Conservation (phyloP, 2,329 filamentous ascomycete species). For the Aspergillus transmontanensis region DNA sequence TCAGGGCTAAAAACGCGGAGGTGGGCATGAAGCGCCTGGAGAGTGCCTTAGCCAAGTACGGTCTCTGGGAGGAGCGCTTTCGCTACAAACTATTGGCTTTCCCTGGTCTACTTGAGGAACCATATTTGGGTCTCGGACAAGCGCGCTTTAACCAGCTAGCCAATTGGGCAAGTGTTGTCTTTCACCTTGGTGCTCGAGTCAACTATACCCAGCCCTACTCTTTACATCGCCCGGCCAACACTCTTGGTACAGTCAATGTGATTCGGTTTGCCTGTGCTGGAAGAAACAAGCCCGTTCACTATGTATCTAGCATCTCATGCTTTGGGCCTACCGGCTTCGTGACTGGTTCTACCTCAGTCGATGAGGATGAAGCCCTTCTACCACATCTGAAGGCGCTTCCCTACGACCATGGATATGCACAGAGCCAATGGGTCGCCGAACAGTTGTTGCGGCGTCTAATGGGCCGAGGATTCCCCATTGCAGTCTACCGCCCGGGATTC, state of each 20-base stretch:
- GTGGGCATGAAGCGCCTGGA: conserved; percentile 19
- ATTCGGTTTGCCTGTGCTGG: conserved; percentile 65
- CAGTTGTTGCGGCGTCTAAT: conserved; percentile 72
- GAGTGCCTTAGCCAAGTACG: conserved; percentile 13
- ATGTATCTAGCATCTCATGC: conserved; percentile 26
- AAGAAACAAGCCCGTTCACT: conserved; percentile 26
- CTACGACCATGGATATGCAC: conserved; percentile 78
- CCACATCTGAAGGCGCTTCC: conserved; percentile 23
- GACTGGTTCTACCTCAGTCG: conserved; percentile 16
- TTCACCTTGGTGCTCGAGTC: conserved; percentile 74
- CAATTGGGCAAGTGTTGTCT: conserved; percentile 66
- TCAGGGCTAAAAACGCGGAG: conserved; percentile 62
- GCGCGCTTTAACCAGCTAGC: conserved; percentile 43
- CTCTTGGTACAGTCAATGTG: conserved; percentile 70
- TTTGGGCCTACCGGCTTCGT: conserved; percentile 27
- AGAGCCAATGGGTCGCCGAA: conserved; percentile 77
- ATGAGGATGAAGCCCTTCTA: conserved; percentile 23
- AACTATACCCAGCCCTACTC: conserved; percentile 78
- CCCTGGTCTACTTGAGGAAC: conserved; percentile 66
- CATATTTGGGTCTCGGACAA: conserved; percentile 54
- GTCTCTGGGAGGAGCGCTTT: not conserved
- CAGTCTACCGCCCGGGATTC: conserved; percentile 78
- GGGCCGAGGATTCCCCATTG: conserved; percentile 68
- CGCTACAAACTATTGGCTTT: not conserved
- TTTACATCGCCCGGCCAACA: conserved; percentile 69